These are phyloP conservation scores for Sordariomycetes sp. DNA, from an alignment of 2,329 filamentous ascomycete genomes.

Conservation along the genomic window DNA sequence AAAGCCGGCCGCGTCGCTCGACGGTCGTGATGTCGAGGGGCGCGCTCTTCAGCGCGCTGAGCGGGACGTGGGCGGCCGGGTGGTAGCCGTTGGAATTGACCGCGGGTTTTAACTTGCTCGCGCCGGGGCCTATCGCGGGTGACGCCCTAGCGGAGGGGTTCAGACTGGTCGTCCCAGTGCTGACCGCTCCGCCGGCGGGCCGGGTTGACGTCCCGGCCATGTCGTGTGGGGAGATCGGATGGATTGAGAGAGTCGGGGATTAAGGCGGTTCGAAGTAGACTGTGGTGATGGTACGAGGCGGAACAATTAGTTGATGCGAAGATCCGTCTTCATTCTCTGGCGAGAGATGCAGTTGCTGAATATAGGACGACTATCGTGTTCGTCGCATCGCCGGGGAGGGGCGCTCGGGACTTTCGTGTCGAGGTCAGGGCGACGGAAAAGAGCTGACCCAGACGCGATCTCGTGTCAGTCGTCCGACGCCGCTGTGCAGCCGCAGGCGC, in stretches of 20 bases:
- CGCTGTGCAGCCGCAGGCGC: not conserved
- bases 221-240: not conserved
- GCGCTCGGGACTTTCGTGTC: not conserved
- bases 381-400: not conserved
- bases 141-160: slow-evolving; percentile 42
- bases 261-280: not conserved
- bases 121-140: slow-evolving; percentile 27
- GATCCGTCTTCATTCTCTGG: slow-evolving; percentile 1
- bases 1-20: slow-evolving; percentile 77
- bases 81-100: slow-evolving; percentile 44
- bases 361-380: not conserved
- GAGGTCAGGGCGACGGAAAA: not conserved
- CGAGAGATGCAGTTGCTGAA: not conserved
- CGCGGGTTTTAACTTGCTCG: slow-evolving; percentile 2
- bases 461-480: not conserved
- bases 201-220: slow-evolving; percentile 13
- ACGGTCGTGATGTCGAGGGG: slow-evolving; percentile 81
- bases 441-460: not conserved
- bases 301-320: not conserved
- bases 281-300: not conserved
- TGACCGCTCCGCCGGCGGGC: slow-evolving; percentile 23
- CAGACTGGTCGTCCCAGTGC: slow-evolving; percentile 26
- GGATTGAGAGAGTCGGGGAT: not conserved
- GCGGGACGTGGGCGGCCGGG: slow-evolving; percentile 31
- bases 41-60: slow-evolving; percentile 44